Percentiles rank a stretch among this genome's conserved stretches.
Evolutionary conservation across 805 yeast genomes (phyloP).

Genomic region (Kluyveromyces dobzhanskii): DNA sequence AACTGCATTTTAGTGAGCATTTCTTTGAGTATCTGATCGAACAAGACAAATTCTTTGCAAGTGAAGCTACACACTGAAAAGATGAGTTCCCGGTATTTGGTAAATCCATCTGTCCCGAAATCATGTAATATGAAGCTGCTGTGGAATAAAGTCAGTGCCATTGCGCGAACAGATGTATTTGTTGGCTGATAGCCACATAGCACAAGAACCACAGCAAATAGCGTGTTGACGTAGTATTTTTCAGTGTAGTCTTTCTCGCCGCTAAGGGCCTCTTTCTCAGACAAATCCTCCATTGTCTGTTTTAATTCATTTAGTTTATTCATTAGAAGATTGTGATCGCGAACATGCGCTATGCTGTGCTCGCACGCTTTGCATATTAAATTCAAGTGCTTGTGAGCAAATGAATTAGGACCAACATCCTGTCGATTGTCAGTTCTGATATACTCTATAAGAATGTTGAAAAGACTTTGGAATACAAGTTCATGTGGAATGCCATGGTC

Average conservation of each 20-base stretch:
- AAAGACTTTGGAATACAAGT: constrained; percentile 9
- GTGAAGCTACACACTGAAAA: constrained; percentile 14
- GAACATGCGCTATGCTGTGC: constrained; percentile 8
- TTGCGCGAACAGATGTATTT: constrained; percentile 10
- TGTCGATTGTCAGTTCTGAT: constrained; percentile 6
- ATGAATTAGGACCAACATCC: not conserved
- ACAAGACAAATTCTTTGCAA: constrained; percentile 2
- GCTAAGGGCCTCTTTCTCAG: constrained; percentile 10
- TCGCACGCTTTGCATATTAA: constrained; percentile 17
- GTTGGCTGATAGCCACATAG: constrained; percentile 5
- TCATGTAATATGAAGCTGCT: constrained; percentile 18
- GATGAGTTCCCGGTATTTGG: constrained; percentile 18
- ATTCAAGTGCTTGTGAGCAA: constrained; percentile 13
- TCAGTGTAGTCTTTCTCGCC: constrained; percentile 11
- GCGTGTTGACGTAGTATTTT: constrained; percentile 13
- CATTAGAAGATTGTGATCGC: not conserved
- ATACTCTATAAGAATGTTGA: constrained; percentile 9
- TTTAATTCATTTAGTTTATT: constrained; percentile 9
- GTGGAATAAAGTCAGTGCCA: constrained; percentile 13
- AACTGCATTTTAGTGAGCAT: constrained; percentile 13
- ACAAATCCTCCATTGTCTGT: constrained; percentile 9
- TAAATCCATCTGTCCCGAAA: constrained; percentile 22
- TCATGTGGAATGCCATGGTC: constrained; percentile 13
- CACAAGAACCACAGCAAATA: constrained; percentile 15
- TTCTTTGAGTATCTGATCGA: constrained; percentile 5